Evolutionary conservation across 257 asterid species (phyloP), one percentile per base, ranked within the genome.

Genomic region (Galeopsis tetrahit): DNA sequence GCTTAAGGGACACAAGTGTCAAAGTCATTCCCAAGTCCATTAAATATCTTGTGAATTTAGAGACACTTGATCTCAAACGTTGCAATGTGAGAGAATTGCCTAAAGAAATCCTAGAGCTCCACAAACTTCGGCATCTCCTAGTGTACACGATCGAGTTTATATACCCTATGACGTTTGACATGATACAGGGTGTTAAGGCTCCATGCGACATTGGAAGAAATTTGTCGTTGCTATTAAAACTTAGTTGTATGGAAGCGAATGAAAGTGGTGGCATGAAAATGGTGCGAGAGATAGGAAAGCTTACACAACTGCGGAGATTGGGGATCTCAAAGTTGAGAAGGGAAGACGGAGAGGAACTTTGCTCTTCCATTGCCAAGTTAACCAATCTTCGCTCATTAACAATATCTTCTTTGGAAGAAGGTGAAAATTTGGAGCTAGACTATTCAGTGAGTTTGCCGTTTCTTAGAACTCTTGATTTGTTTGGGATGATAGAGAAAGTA

Each of bases 321-420:
- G 28, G 28, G 28, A 21, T 21, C 28, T 21, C 28, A 21, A 21
- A 21, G 28, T 21, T 83, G 2, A 77, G 70, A 74, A 77, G 73
- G 15, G 75, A 63, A 71, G 82, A 83, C 52, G 81, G 83, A 13
- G 62, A 3, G 67, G 82, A 74, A 0, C 72, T 83, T 7, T 83
- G 81, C 38, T 52, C 59, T 21, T 80, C 87, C 39, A 67, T 83
- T 2, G 58, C 55, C 33, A 73, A 73, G 48, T 62, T 73, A 13
- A 38, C 38, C 10, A 28, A 13, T 14, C 58, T 71, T 2, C 78
- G 52, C 0, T 3, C 39, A 0, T 7, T 83, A 34, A 0, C 0
- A 10, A n/a, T 83, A 58, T 0, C 0, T 6, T 11, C 77, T 21
- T 4, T 38, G 0, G n/a, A 33, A 14, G 57, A 53, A 13, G 55